These are phyloP conservation scores for Tagetes erecta DNA, from an alignment of 129 eudicot genomes.

Conservation along the genomic window DNA sequence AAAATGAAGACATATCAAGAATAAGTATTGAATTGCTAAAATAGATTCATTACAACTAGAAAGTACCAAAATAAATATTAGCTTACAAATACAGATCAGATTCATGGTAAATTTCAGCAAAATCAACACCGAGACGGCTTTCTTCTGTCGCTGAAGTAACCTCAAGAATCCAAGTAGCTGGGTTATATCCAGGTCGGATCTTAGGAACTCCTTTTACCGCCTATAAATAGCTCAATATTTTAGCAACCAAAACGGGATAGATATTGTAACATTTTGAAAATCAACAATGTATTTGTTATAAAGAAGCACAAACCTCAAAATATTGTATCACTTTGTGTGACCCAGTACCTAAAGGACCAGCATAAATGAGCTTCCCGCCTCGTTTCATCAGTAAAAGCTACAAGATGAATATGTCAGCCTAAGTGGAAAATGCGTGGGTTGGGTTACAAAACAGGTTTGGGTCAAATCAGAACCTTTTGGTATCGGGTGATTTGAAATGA, in stretches of 20 bases:
- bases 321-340: slow-evolving; percentile 61
- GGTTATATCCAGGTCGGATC: slow-evolving; percentile 54
- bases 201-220: slow-evolving; percentile 54
- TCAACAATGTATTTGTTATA: neutral
- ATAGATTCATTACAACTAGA: neutral
- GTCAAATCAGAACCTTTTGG: slow-evolving; percentile 1
- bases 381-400: slow-evolving; percentile 86
- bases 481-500: neutral
- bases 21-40: neutral
- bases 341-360: slow-evolving; percentile 79
- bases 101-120: slow-evolving; percentile 50
- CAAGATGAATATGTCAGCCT: slow-evolving; percentile 13
- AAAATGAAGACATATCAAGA: neutral
- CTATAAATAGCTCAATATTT: slow-evolving; percentile 29
- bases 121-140: slow-evolving; percentile 56
- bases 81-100: slow-evolving; percentile 57
- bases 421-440: slow-evolving; percentile 15
- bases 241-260: neutral
- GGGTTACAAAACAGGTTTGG: neutral
- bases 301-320: slow-evolving; percentile 61
- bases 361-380: slow-evolving; percentile 86
- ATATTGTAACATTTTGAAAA: neutral
- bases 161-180: slow-evolving; percentile 80
- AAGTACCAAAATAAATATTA: neutral
- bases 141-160: slow-evolving; percentile 67